Evolutionary conservation across 192 early-diverging fungal genomes (phyloP), one percentile per base, ranked within the genome.

Genomic region (Backusella tuberculispora): DNA sequence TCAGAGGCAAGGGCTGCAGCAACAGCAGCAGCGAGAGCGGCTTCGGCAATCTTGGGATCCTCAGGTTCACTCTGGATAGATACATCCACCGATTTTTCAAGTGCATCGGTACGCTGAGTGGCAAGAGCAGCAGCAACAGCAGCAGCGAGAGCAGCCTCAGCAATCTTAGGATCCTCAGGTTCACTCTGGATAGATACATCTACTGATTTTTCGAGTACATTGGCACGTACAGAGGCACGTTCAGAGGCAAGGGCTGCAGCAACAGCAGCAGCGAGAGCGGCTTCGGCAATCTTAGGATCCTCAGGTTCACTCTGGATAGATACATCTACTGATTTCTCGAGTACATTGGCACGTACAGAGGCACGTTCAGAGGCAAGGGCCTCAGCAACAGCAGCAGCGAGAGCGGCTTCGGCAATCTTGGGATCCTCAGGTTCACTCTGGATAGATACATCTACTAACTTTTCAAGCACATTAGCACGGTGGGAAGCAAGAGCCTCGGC

Each of bases 301-400:
- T 65, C 29, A 15, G 53, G 24, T 1, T 26, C 24, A 7, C 19
- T 38, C 3, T 60, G 53, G 12, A 60, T 60, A 4, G 40, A 17
- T 5, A 14, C 43, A 53, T 56, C 56, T 46, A 65, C 74, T 56
- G 26, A 71, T 5, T 50, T 67, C 19, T 50, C 72, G 66, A 45
- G 66, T 66, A 70, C 73, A 64, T 74, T 38, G 17, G 63, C 43
- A 7, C 45, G 44, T 41, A n/a, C 8, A 71, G 78, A 34, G 42
- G 76, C 19, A 6, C 40, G 29, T 24, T 75, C 73, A 66, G 71
- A 14, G 0, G 7, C 19, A 3, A 42, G 38, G 7, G 66, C 73
- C 60, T 71, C 34, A 0, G 17, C 19, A 3, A 42, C 66, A n/a
- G 66, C 66, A 4, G 7, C 41, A 67, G 40, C 66, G 42, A 40